phyloP scores from a whole-genome alignment of 2,329 filamentous ascomycete species.

The Nemania abortiva region DNA sequence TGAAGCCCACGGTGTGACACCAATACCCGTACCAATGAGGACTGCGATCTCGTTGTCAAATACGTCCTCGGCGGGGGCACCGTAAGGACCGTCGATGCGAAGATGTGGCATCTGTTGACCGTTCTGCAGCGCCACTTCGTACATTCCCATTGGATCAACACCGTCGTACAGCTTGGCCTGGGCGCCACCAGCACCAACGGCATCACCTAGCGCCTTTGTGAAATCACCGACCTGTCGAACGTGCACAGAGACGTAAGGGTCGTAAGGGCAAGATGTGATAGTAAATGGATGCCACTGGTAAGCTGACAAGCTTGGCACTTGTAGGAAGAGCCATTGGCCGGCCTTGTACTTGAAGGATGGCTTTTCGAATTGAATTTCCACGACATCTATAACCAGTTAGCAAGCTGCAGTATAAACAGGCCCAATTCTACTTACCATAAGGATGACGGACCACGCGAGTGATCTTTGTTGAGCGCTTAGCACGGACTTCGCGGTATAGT shows the following conservation, averaged over 20 bases:
- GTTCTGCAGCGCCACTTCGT: constrained; percentile 94
- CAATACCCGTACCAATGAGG: constrained; percentile 87
- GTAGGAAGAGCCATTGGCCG: constrained; percentile 97
- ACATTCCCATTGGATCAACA: constrained; percentile 95
- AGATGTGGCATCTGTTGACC: constrained; percentile 92
- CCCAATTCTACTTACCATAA: constrained; percentile 72
- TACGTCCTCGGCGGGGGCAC: constrained; percentile 96
- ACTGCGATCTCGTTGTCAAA: constrained; percentile 93
- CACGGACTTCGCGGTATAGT: constrained; percentile 89
- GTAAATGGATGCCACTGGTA: constrained; percentile 99
- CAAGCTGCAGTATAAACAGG: neutral
- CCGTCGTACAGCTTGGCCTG: constrained; percentile 92
- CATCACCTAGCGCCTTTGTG: constrained; percentile 91
- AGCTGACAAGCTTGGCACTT: constrained; percentile 87
- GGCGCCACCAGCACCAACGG: constrained; percentile 88
- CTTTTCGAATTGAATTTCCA: constrained; percentile 97
- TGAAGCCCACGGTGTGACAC: constrained; percentile 86
- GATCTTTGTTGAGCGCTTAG: constrained; percentile 86
- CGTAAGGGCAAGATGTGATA: constrained; percentile 97
- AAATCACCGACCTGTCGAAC: constrained; percentile 98
- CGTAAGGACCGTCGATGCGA: constrained; percentile 94
- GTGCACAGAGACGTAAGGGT: constrained; percentile 94
- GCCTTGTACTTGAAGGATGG: constrained; percentile 98
- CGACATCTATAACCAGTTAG: constrained; percentile 73
- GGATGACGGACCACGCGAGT: constrained; percentile 95